Base-by-base conservation (phyloP, 2,329 filamentous ascomycete species). In the Paraphoma sp. region DNA sequence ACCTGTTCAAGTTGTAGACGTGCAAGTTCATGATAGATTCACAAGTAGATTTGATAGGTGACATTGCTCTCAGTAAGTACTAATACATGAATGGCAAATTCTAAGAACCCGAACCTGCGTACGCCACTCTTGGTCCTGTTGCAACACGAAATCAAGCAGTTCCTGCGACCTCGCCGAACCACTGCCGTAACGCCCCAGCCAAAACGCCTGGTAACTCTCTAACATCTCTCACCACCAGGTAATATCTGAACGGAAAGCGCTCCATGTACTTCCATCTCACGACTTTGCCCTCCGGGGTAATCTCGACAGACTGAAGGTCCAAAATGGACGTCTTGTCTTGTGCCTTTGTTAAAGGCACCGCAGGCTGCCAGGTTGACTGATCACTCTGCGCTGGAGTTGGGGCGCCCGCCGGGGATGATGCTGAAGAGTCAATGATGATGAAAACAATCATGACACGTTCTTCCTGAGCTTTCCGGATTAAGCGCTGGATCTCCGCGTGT, bases 361-460 rank as follows among this genome's bases (percentile, higher is more conserved):
- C 47, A 10, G 52, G 42, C 45, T 61, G 63, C 2, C 54, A 52
- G n/a, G 52, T 57, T 1, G 53, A 45, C 9, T 54, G 36, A 8
- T 57, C 54, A 2, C 53, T 56, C 1, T 43, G 51, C 38, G 28
- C 30, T 5, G 56, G 51, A 1, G 47, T 48, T 3, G 64, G 48
- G 8, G 53, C 56, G 17, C 44, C 48, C n/a, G 54, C 53, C 3
- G 56, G 46, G 6, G 56, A 45, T 4, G 67, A 59, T 4, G 73
- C 64, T 1, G 68, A 72, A 44, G 86, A 83, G 80, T 99, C 95
- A 72, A 99, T 92, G 69, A 99, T 90, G 68, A 99, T 92, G 76
- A 99, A 99, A 6, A 99, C 94, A 61, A 98, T 88, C 92, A 99
- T 97, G 73, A 99, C 96, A 14, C 93, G 85, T 78, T 97, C 92